Evolutionary conservation across 352 stramenopile species (phyloP), one percentile per base, ranked within the genome.

Genomic region (Phytophthora idaei): DNA sequence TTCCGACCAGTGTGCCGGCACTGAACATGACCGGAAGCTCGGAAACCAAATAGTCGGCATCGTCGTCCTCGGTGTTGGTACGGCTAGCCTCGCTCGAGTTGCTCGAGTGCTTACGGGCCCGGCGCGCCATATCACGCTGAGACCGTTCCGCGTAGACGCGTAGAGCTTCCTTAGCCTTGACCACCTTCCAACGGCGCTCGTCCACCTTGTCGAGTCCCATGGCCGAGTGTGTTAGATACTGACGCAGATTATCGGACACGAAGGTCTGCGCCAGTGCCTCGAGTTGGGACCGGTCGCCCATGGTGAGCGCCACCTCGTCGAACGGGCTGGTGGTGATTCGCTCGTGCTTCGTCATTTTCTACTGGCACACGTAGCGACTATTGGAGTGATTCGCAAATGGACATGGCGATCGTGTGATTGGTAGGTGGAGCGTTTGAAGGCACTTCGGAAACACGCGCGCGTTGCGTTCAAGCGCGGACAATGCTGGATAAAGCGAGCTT

Each of bases 181-280:
- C 64, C 14, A 76, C 55, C 50, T 76, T 78, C 71, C 71, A 78
- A 17, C 67, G 61, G 1, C 61, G 60, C 0, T 58, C 55, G 45
- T 87, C 76, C 12, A 85, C 76, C 21, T 71, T 64, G 47, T 71
- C 60, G 6, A 69, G 44, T 2, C 69, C 65, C 9, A 65, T 50
- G 5, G 60, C 61, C 31, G 67, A 68, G 46, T 76, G 80, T 2
- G 46, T 56, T 58, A 83, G 60, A 37, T 80, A 87, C 27, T 84
- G 75, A 7, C 57, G 66, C 17, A 77, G 48, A 32, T 74, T 77
- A 37, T 77, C 70, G n/a, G 68, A 72, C 34, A 77, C 50, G 37
- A 77, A 69, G 32, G 60, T 68, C 10, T 77, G 63, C 25, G 66
- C 70, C 44, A 77, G 27, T 12, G 56, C 52, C 27, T 74, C 55